Evolutionary conservation across 768 basidiomycete species (phyloP), one percentile per base, ranked within the genome.

Genomic region (Boletellus sp.): DNA sequence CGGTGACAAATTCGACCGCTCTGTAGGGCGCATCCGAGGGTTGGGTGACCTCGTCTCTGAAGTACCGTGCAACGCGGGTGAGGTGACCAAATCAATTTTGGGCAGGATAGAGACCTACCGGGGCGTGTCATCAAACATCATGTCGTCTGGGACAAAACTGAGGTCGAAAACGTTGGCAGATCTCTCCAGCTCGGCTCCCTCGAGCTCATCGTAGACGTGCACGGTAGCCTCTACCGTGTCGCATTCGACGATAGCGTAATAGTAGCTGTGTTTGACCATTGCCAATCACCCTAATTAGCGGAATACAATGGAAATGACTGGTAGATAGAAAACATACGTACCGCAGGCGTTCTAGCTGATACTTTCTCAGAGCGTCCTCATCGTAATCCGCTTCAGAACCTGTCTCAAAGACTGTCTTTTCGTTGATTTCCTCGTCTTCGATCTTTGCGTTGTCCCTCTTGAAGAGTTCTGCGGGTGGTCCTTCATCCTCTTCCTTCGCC

Each of bases 101-200:
- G 34, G 8, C 20, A 3, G 3, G 13, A 20, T 24, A 12, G 4
- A 0, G 22, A 53, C 57, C n/a, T 60, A 91, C 92, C 88, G 76
- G 58, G 74, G 80, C 50, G 88, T 83, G 15, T 80, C 79, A 17
- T 87, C 87, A 60, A 97, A 96, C 2, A 73, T 73, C 92, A 94
- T 94, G 20, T 78, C 86, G 26, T 93, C 84, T 0, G 93, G 91
- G 11, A 95, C 92, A 67, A 88, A 97, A 66, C 94, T 96, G 31
- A 99, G 70, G 64, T 99, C 90, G 52, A 99, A 87, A 7, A 97
- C 79, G 65, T 99, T 99, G 3, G 96, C 95, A 1, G 95, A 96
- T 26, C 93, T 84, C 67, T 98, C 96, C 15, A 98, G 79, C 66
- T 99, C 96, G 2, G 95, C 90, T 15, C 93, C 94, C 56, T 97